Conservation (phyloP, 2,329 filamentous ascomycete species). For the Cadophora sp. region DNA sequence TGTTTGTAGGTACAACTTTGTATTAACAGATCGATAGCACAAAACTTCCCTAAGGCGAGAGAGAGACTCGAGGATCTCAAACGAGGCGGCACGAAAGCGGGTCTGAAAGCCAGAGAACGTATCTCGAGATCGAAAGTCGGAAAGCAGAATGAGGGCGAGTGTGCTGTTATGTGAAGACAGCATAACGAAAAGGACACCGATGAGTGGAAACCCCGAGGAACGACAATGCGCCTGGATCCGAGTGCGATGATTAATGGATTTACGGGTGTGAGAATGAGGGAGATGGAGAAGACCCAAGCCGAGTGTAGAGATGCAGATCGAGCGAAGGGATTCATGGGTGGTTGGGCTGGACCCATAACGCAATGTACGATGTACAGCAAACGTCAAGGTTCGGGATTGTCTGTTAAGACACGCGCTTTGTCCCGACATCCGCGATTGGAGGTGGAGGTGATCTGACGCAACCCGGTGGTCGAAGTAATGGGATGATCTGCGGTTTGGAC, state of each 20-base stretch:
- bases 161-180: conserved; percentile 72
- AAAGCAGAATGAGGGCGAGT: conserved; percentile 88
- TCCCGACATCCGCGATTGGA: too few species aligned
- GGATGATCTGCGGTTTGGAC: too few species aligned
- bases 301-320: not conserved
- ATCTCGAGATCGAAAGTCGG: conserved; percentile 83
- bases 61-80: conserved; percentile 94
- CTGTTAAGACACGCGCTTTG: too few species aligned
- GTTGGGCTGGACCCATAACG: conserved; percentile 15
- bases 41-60: conserved; percentile 92
- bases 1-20: too few species aligned
- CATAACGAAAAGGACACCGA: not conserved
- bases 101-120: conserved; percentile 75
- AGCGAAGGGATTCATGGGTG: not conserved
- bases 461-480: too few species aligned
- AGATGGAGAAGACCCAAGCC: not conserved
- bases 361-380: not conserved
- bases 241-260: conserved; percentile 4
- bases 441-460: too few species aligned
- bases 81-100: conserved; percentile 72
- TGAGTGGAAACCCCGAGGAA: not conserved
- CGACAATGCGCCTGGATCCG: not conserved
- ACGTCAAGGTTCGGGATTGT: too few species aligned
- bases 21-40: conserved; percentile 60
- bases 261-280: not conserved